Percentiles rank a stretch among this genome's conserved stretches.
These are phyloP conservation scores for Neurospora crassa DNA, from an alignment of 2,329 filamentous ascomycete species.

Conservation along the genomic window DNA sequence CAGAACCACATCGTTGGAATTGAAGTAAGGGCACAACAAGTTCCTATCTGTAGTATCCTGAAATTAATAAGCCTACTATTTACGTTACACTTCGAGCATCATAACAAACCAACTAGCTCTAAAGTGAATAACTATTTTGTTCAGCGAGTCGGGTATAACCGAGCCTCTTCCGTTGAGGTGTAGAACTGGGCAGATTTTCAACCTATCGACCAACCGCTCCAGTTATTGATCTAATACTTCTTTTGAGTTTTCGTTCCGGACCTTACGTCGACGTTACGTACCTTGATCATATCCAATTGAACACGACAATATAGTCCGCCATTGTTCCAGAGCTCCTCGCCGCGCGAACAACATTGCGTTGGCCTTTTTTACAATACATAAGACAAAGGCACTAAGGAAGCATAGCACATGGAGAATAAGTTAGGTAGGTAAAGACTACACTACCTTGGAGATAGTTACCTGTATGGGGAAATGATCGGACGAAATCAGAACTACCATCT, in stretches of 20 bases:
- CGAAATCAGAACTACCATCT: background rate
- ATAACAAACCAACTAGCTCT: background rate
- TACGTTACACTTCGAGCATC: background rate
- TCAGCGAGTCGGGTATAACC: background rate
- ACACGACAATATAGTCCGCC: background rate
- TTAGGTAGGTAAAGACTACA: background rate
- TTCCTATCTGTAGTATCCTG: background rate
- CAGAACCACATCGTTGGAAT: constrained; percentile 1
- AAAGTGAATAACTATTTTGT: background rate
- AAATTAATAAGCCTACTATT: background rate
- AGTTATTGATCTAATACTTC: too few relatives aligned
- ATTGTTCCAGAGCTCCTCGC: background rate
- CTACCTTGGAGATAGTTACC: too few relatives aligned
- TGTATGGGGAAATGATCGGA: background rate
- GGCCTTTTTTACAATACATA: background rate
- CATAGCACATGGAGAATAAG: background rate
- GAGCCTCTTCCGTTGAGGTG: background rate
- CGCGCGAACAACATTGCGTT: background rate
- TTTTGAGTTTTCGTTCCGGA: background rate
- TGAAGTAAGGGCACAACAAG: background rate
- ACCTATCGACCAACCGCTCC: too few relatives aligned
- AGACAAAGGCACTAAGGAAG: background rate
- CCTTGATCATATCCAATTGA: too few relatives aligned
- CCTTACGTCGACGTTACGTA: too few relatives aligned
- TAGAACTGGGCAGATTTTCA: background rate